phyloP scores from a whole-genome alignment of 1,284 basidiomycete species.

The Peniophora sp. region DNA sequence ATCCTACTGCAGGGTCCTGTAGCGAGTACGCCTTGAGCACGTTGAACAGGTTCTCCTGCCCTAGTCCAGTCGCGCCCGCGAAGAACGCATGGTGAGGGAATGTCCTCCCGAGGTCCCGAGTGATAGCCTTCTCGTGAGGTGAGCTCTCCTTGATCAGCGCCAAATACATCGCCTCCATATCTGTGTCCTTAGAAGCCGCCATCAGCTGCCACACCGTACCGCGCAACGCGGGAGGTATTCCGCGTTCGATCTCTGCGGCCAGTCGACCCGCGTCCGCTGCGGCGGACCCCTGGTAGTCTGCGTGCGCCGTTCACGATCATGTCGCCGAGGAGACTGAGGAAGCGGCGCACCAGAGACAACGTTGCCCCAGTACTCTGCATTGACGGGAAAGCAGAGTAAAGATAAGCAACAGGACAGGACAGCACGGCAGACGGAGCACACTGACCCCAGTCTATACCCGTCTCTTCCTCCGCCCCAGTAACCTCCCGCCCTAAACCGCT shows the following conservation, averaged over 20 bases:
- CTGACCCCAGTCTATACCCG: conserved; percentile 69
- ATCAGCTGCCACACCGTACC: conserved; percentile 99
- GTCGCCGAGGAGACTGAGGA: background rate
- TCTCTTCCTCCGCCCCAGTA: conserved; percentile 24
- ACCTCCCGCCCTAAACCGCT: conserved; percentile 52
- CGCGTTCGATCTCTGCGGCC: conserved; percentile 85
- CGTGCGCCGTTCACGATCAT: background rate
- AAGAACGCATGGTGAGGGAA: conserved; percentile 99
- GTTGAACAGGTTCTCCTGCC: conserved; percentile 95
- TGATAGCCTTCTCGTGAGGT: conserved; percentile 90
- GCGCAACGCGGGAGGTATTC: conserved; percentile 80
- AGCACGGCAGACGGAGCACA: conserved; percentile 12
- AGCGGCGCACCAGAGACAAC: conserved; percentile 72
- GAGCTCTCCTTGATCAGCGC: conserved; percentile 78
- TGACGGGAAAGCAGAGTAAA: conserved; percentile 11
- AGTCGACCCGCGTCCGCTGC: conserved; percentile 71
- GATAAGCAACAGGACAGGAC: conserved; percentile 1
- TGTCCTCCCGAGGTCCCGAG: conserved; percentile 87
- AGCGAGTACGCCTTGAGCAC: conserved; percentile 97
- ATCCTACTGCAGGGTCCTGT: conserved; percentile 94
- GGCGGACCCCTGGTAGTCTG: conserved; percentile 84
- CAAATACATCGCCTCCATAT: conserved; percentile 83
- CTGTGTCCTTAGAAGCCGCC: conserved; percentile 87
- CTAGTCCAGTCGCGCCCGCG: conserved; percentile 83
- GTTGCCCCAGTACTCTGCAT: conserved; percentile 90